These are phyloP conservation scores for Aphanomyces stellatus DNA, from an alignment of 352 stramenopile species.

Conservation along the genomic window DNA sequence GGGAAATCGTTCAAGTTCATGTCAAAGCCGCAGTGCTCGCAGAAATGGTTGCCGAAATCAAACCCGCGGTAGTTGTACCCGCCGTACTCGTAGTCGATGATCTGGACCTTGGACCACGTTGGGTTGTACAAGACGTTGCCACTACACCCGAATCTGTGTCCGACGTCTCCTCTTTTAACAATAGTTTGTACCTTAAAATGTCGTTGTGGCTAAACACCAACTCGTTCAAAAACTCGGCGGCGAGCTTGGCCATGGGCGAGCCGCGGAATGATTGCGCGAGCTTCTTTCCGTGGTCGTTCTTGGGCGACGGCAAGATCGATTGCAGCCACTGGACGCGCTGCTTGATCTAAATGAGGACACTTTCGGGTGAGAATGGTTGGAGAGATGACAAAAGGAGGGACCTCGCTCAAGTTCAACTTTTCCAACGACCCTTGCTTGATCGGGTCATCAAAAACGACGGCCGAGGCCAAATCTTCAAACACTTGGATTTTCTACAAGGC, in stretches of 20 bases:
- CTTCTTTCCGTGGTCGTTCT: constrained; percentile 55
- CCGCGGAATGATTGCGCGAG: constrained; percentile 36
- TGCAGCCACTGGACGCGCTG: constrained; percentile 73
- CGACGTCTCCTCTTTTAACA: neutral
- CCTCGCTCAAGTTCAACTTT: constrained; percentile 46
- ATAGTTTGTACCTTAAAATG: constrained; percentile 43
- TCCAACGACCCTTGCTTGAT: constrained; percentile 48
- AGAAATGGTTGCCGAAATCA: constrained; percentile 94
- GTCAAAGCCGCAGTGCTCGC: constrained; percentile 91
- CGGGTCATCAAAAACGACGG: constrained; percentile 48
- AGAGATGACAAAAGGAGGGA: neutral
- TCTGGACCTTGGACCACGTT: constrained; percentile 74
- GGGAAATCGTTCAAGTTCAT: constrained; percentile 83
- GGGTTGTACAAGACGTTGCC: constrained; percentile 79
- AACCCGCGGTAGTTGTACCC: constrained; percentile 84
- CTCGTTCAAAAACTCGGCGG: constrained; percentile 62
- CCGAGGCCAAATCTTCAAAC: constrained; percentile 65
- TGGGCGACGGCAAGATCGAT: constrained; percentile 60
- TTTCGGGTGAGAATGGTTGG: no score
- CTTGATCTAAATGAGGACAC: constrained; percentile 28
- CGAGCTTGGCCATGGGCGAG: constrained; percentile 65
- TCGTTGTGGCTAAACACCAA: constrained; percentile 93
- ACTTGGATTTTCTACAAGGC: constrained; percentile 49
- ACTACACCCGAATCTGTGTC: constrained; percentile 14
- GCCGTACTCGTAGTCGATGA: constrained; percentile 95